Evolutionary conservation across 2,329 filamentous ascomycete genomes (phyloP), one percentile per base, ranked within the genome.

Genomic region (Emmonsiellopsis sp.): DNA sequence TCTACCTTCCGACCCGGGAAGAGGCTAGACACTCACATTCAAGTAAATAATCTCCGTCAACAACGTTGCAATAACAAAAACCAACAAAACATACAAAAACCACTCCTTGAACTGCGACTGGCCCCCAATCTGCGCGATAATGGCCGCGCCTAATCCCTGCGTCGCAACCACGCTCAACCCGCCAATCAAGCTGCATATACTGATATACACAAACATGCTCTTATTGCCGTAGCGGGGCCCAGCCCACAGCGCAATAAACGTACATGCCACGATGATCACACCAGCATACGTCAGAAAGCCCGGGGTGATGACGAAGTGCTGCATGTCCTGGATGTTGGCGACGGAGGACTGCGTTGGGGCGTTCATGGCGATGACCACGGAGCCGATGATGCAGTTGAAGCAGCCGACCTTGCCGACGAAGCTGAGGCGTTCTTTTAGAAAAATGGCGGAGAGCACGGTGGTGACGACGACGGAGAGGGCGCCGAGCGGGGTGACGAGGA

Each of bases 191-290:
- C 90, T 95, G 79, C 93, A 98, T 62, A 98, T 92, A 61, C 86
- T 91, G 61, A 98, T 83, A 71, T 98, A 97, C 36, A 97, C 90
- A 69, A 98, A 79, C 93, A 98, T 97, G 65, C 87, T 92, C 78
- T 89, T 92, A 74, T 95, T 96, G 48, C 91, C 93, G 67, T 92
- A 98, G 63, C 86, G 81, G 13, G 93, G 93, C 0, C 83, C 93
- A 42, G 82, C 84, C 79, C 85, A 97, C 47, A 93, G 71, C 0
- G 89, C 89, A 37, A 87, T 82, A 57, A 90, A 80, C 9, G 74
- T 62, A 55, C 83, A 86, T 0, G 84, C 88, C 27, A 93, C 65
- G 37, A 97, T 80, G 58, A 97, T 80, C 46, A 96, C 78, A 36
- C 91, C 92, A 0, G 88, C 81, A 67, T 93, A 98, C 44, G 78